These are phyloP conservation scores for Stemphylium lycopersici DNA, from an alignment of 2,329 filamentous ascomycete genomes.

Conservation along the genomic window DNA sequence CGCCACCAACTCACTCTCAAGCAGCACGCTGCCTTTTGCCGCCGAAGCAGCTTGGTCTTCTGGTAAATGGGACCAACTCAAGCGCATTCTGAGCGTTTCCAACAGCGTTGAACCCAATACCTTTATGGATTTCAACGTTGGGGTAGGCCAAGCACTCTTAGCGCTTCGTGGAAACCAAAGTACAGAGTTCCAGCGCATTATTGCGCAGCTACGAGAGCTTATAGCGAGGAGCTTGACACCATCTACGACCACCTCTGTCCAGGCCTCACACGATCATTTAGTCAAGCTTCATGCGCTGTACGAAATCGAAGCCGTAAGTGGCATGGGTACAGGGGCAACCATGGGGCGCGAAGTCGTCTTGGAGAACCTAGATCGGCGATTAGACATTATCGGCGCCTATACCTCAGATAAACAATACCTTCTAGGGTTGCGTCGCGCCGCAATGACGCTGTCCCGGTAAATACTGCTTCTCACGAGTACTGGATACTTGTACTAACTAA, in stretches of 20 bases:
- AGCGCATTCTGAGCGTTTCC: constrained; percentile 62
- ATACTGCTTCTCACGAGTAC: constrained; percentile 21
- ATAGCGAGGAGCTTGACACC: constrained; percentile 77
- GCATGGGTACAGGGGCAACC: constrained; percentile 41
- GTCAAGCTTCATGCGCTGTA: constrained; percentile 85
- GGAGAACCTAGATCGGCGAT: constrained; percentile 70
- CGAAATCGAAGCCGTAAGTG: constrained; percentile 80
- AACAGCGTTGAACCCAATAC: constrained; percentile 48
- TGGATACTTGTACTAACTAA: constrained; percentile 15
- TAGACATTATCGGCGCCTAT: constrained; percentile 89
- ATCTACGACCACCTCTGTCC: constrained; percentile 78
- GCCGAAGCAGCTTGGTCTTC: constrained; percentile 93
- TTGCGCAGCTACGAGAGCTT: constrained; percentile 70
- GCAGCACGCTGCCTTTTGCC: constrained; percentile 75
- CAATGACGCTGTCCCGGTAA: constrained; percentile 79
- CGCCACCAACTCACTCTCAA: constrained; percentile 33
- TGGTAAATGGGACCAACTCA: constrained; percentile 77
- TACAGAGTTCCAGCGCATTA: constrained; percentile 60
- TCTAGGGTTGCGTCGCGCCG: constrained; percentile 81
- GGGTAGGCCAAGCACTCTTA: constrained; percentile 71
- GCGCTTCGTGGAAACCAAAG: constrained; percentile 62
- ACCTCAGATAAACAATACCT: constrained; percentile 93
- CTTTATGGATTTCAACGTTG: constrained; percentile 78
- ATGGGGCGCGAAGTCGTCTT: constrained; percentile 50
- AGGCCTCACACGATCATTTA: constrained; percentile 82